Conservation (phyloP, 2,329 filamentous ascomycete genomes). For the Ilyonectria robusta region DNA sequence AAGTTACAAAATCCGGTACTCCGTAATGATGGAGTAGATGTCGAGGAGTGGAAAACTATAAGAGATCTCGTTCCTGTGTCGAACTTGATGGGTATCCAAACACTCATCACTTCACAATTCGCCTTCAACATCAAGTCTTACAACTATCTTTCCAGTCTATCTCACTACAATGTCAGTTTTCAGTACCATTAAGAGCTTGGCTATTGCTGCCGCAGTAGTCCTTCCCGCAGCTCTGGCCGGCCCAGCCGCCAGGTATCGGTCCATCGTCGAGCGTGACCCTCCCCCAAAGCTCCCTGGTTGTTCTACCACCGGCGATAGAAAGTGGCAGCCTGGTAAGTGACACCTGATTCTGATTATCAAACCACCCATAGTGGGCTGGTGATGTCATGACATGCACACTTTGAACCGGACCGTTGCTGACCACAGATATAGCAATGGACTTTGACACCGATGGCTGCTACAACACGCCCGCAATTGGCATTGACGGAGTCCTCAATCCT, state of each 20-base stretch:
- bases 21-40: too few species aligned
- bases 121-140: background rate
- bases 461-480: constrained; percentile 56
- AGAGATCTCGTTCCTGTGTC: too few species aligned
- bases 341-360: background rate
- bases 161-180: background rate
- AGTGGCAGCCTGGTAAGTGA: background rate
- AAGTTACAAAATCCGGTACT: too few species aligned
- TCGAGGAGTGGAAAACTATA: too few species aligned
- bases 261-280: background rate
- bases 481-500: constrained; percentile 50
- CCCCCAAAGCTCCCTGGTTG: background rate
- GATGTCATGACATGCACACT: background rate
- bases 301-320: background rate
- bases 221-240: background rate
- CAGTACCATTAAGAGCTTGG: background rate
- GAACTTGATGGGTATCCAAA: too few species aligned
- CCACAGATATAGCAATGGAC: background rate
- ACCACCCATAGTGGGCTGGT: too few species aligned
- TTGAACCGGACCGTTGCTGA: background rate
- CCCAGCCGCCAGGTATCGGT: background rate
- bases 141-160: background rate
- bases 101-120: background rate
- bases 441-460: constrained; percentile 50
- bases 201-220: background rate